A percentile compares a stretch with the other conserved stretches of the same genome.
Conservation (phyloP, 176 grass and related monocot species). For the Juncus inflexus region DNA sequence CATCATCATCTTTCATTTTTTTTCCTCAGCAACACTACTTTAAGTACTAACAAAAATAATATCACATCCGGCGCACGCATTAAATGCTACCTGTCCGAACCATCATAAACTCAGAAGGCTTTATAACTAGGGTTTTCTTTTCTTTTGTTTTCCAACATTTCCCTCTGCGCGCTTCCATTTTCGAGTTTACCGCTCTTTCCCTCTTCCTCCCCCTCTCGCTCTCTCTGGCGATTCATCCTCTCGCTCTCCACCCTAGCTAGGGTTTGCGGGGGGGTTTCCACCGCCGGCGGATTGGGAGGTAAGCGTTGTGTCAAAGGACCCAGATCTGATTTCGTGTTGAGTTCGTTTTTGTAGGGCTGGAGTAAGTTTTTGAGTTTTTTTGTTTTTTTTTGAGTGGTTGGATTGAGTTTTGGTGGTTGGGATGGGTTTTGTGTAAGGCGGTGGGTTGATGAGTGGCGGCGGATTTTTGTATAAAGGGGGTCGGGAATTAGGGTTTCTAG, state of each 20-base stretch:
- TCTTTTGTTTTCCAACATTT: not conserved
- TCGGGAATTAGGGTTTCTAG: conserved; percentile 13
- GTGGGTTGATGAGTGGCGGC: not conserved
- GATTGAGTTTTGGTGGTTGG: not conserved
- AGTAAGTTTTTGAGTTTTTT: not conserved
- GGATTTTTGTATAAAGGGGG: too few relatives aligned
- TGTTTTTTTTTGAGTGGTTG: not conserved
- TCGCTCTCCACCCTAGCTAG: not conserved
- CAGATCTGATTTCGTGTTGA: not conserved
- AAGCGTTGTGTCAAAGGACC: not conserved
- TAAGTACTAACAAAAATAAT: too few relatives aligned
- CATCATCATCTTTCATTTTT: too few relatives aligned
- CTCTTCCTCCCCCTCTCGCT: not conserved
- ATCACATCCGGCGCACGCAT: too few relatives aligned
- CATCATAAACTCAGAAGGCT: too few relatives aligned
- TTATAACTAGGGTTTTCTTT: conserved; percentile 1
- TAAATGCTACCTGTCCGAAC: too few relatives aligned
- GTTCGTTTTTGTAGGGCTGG: not conserved
- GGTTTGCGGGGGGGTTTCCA: not conserved
- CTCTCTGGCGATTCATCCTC: not conserved
- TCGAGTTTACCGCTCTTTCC: not conserved
- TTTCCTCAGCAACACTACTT: too few relatives aligned
- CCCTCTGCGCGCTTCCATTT: not conserved
- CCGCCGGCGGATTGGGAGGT: not conserved
- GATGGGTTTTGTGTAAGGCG: not conserved